phyloP scores from a whole-genome alignment of 805 yeast species.

The Lachancea nothofagi region DNA sequence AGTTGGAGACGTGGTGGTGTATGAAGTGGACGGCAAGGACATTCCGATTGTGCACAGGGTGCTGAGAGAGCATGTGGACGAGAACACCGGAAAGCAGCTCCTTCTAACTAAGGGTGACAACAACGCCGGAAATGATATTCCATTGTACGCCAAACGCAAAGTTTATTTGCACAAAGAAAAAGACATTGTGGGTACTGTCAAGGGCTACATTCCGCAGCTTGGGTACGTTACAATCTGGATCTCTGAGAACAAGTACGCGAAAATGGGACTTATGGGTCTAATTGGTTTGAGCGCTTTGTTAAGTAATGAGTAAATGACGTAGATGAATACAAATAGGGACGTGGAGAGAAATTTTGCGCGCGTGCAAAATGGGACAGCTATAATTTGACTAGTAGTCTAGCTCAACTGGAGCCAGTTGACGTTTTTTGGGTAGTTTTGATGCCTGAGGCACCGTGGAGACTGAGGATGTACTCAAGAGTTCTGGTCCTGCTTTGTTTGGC shows the following conservation, averaged over 20 bases:
- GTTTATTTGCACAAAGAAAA: slow-evolving; percentile 66
- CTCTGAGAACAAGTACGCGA: slow-evolving; percentile 81
- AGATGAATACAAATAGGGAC: too few relatives aligned
- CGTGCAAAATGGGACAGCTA: slow-evolving; percentile 1
- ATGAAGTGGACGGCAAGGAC: slow-evolving; percentile 67
- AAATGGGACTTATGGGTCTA: slow-evolving; percentile 68
- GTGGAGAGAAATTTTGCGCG: neutral
- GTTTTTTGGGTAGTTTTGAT: slow-evolving; percentile 21
- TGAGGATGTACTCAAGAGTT: slow-evolving; percentile 14
- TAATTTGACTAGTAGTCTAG: slow-evolving; percentile 29
- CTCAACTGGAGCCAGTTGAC: slow-evolving; percentile 28
- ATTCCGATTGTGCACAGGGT: slow-evolving; percentile 98
- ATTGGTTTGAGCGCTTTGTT: slow-evolving; percentile 67
- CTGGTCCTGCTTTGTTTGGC: slow-evolving; percentile 7
- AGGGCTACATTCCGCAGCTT: slow-evolving; percentile 80
- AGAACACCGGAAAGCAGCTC: slow-evolving; percentile 46
- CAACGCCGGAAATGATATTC: slow-evolving; percentile 85
- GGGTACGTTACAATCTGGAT: slow-evolving; percentile 90
- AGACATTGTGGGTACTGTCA: slow-evolving; percentile 88
- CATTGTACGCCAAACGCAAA: slow-evolving; percentile 72
- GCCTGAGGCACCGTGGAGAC: slow-evolving; percentile 12
- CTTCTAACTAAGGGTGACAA: slow-evolving; percentile 94
- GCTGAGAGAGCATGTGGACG: slow-evolving; percentile 61
- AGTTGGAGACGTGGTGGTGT: slow-evolving; percentile 93
- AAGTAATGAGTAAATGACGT: slow-evolving; percentile 45